These are phyloP conservation scores for Hymenoscyphus repandus DNA, from an alignment of 2,329 filamentous ascomycete species.

Conservation along the genomic window DNA sequence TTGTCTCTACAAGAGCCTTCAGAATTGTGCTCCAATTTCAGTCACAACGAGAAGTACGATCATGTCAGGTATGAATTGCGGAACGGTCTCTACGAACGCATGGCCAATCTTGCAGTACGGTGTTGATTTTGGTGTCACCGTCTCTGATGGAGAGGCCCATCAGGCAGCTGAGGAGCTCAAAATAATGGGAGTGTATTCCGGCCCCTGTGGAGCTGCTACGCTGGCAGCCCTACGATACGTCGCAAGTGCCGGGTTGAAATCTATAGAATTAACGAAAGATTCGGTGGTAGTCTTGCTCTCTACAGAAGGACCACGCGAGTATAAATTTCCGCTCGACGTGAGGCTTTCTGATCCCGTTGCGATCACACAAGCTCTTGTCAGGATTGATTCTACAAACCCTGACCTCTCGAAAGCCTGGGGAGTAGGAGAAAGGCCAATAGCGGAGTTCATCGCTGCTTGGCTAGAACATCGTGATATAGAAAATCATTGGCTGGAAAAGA, in stretches of 20 bases:
- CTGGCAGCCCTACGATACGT: background rate
- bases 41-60: constrained; percentile 39
- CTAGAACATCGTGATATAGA: no score
- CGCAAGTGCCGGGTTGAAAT: no score
- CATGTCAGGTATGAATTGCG: constrained; percentile 47
- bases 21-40: constrained; percentile 25
- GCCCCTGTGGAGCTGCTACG: constrained; percentile 36
- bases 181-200: constrained; percentile 34
- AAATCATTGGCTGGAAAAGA: no score
- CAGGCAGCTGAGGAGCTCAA: constrained; percentile 36
- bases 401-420: no score
- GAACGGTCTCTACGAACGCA: constrained; percentile 41
- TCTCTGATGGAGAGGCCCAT: constrained; percentile 41
- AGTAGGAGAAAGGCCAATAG: no score
- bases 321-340: no score
- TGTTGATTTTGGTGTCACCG: constrained; percentile 37
- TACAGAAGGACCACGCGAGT: constrained; percentile 5
- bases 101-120: constrained; percentile 40
- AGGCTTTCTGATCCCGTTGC: no score
- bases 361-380: no score
- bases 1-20: constrained; percentile 50
- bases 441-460: no score
- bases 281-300: constrained; percentile 1
- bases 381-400: no score
- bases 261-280: background rate